Evolutionary conservation across 805 yeast species (phyloP), one percentile per base, ranked within the genome.

Genomic region (Yarrowia alimentaria): DNA sequence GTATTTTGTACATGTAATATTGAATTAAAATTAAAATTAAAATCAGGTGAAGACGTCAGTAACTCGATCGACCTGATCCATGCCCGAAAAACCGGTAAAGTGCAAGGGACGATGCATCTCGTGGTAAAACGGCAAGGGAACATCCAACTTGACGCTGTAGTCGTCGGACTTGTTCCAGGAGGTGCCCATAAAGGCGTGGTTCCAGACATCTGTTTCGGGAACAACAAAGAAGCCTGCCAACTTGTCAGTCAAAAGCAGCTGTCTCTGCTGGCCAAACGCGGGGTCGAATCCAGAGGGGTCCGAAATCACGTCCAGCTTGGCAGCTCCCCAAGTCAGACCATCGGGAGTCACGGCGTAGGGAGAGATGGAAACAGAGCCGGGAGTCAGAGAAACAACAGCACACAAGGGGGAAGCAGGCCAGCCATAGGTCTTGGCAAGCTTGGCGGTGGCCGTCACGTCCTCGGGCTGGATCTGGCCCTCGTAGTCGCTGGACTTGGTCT

Each of bases 281-380:
- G 81, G 71, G 2, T 77, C 72, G 66, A 78, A 89, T 0, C 93
- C 96, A 21, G 74, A n/a, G n/a, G n/a, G n/a, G n/a, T n/a, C n/a
- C n/a, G n/a, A n/a, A n/a, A n/a, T n/a, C n/a, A n/a, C n/a, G n/a
- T n/a, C n/a, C n/a, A n/a, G n/a, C n/a, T n/a, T n/a, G n/a, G n/a
- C n/a, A n/a, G n/a, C n/a, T n/a, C n/a, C 98, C 98, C 98, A 93
- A 20, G 73, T 68, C 54, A 75, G 72, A 0, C 96, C 99, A 28
- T 74, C 81, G 9, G 73, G 71, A 0, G 77, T 74, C 31, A 87
- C 64, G 3, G 74, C 72, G 61, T 72, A 83, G 0, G 88, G 88
- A 4, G 85, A 68, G 16, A 93, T 66, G 1, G 95, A 78, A 1
- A 90, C 80, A 0, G 94, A 84, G 1, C 98, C 98, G 0, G 95